Base-by-base conservation (phyloP, 1,284 basidiomycete genomes). In the Ustilago nuda region DNA sequence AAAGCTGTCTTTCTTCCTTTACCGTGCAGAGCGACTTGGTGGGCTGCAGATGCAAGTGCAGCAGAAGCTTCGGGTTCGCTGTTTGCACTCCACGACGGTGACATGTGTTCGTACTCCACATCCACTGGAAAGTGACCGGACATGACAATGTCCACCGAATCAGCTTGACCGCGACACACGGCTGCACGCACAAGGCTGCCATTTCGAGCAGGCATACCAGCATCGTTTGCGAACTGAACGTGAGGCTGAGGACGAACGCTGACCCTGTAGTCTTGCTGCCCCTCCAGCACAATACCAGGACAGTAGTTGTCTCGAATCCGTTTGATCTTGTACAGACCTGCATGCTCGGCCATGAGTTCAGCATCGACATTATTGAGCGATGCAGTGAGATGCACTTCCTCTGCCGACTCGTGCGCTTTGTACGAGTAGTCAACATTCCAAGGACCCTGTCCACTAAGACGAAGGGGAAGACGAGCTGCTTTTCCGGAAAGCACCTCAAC, bases 251-350 rank as follows among this genome's bases (percentile, higher is more conserved):
- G 90, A 32, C 94, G 88, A 89, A 92, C 93, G 66, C 91, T 89
- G 33, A 98, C 92, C 32, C 87, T 86, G 84, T 92, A 96, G 0
- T 88, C 90, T 0, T 89, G 88, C 48, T 91, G 91, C 39, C 89
- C 89, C 7, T 87, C 75, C 32, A 90, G 82, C 13, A 97, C 89
- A 8, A 88, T 86, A 13, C 95, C 95, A 11, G 92, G 91, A 83
- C 95, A 98, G 87, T 93, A 91, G 3, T 91, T 90, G 84, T 98
- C 95, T 13, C 88, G 87, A 43, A 98, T 90, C 68, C 90, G 89
- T 15, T 92, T 70, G 58, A 98, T 89, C 74, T 92, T 90, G 83
- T 95, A 98, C 2, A 88, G 81, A 7, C 95, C 95, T 58, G 90
- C 89, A n/a, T 90, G 87, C 43, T 87, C 88, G 23, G 95, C 92